Evolutionary conservation across 176 grass and related monocot genomes (phyloP).

Genomic region (Tuctoria greenei): DNA sequence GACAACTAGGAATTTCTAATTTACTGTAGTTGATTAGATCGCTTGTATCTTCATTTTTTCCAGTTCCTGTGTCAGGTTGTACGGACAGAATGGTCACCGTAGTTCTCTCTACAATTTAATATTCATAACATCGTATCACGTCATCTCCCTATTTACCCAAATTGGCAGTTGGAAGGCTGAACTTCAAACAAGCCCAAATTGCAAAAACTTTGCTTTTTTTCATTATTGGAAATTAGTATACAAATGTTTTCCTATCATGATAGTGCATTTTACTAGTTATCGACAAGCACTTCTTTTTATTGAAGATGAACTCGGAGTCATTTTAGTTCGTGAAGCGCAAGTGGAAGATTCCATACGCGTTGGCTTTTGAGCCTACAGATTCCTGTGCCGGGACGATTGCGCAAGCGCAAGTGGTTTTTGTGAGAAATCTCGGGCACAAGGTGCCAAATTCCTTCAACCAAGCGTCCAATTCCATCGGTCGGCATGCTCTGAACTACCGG

Average conservation of each 20-base stretch:
- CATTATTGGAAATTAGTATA: not conserved
- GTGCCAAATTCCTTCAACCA: constrained; percentile 9
- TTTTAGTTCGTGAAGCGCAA: not conserved
- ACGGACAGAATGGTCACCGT: not conserved
- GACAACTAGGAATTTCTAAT: not conserved
- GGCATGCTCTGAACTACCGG: not conserved
- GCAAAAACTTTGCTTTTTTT: not conserved
- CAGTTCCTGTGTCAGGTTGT: not conserved
- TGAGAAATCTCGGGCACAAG: not conserved
- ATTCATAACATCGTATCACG: not conserved
- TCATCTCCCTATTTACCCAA: not conserved
- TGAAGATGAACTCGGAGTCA: not conserved
- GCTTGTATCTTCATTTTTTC: not conserved
- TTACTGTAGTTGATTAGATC: not conserved
- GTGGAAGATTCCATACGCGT: constrained; percentile 2
- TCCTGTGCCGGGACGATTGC: not conserved
- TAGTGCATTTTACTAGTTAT: not conserved
- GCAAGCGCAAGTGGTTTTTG: not conserved
- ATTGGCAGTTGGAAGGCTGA: not conserved
- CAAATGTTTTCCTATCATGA: not conserved
- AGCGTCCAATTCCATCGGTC: constrained; percentile 15
- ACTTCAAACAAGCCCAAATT: not conserved
- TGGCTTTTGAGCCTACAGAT: not conserved
- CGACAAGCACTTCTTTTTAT: not conserved
- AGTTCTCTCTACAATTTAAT: not conserved